phyloP scores from a whole-genome alignment of 2,329 filamentous ascomycete species.

The Alternaria atra region DNA sequence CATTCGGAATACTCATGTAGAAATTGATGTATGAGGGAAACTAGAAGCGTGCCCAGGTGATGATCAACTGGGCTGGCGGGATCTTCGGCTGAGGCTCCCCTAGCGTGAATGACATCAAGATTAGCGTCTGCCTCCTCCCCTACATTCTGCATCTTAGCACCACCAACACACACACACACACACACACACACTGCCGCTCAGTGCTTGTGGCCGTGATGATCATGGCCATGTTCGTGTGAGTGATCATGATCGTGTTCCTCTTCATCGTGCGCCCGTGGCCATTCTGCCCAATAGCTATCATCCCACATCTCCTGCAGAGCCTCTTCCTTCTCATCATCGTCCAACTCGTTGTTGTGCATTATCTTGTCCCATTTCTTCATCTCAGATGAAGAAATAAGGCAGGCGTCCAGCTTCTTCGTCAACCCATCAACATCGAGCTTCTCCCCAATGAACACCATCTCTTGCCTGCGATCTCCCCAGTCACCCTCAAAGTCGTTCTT shows the following conservation, averaged over 20 bases:
- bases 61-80: not conserved
- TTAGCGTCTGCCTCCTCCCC: not conserved
- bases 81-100: not conserved
- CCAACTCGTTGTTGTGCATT: constrained; percentile 42
- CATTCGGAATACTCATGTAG: not conserved
- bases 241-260: constrained; percentile 36
- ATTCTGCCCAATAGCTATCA: constrained; percentile 66
- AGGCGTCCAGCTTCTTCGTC: constrained; percentile 65
- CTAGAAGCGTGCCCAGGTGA: not conserved
- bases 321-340: constrained; percentile 55
- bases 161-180: not conserved
- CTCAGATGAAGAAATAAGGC: constrained; percentile 69
- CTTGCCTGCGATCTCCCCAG: constrained; percentile 76
- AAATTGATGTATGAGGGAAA: not conserved
- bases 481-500: constrained; percentile 59
- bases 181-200: not conserved
- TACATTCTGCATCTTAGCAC: not conserved
- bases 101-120: constrained; percentile 6
- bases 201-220: constrained; percentile 7
- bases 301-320: constrained; percentile 63
- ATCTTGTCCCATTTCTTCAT: constrained; percentile 53
- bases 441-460: constrained; percentile 78
- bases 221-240: constrained; percentile 15
- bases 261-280: constrained; percentile 51
- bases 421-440: constrained; percentile 64